Conservation (phyloP, 106 monocot species). For the Acorus calamus region DNA sequence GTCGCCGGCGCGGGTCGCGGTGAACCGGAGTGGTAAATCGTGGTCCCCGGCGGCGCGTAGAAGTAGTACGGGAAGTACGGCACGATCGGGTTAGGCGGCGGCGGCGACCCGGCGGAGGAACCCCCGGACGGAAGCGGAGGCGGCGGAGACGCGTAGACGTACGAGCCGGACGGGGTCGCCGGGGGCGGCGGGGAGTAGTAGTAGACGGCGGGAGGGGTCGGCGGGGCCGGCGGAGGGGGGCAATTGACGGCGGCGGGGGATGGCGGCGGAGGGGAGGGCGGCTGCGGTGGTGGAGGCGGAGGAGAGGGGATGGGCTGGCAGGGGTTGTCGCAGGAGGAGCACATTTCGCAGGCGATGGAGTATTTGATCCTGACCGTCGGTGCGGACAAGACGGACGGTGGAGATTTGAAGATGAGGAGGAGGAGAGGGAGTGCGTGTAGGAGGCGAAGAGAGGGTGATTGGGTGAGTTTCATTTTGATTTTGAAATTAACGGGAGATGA, state of each 20-base stretch:
- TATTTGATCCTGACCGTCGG: no score
- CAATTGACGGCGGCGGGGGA: not conserved
- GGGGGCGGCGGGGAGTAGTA: conserved; percentile 6
- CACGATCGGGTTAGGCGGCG: conserved; percentile 20
- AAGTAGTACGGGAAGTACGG: conserved; percentile 20
- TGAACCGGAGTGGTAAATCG: not conserved
- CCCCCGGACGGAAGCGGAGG: not conserved
- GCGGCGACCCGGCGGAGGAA: conserved; percentile 3
- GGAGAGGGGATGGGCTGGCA: conserved; percentile 17
- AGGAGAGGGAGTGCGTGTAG: no score
- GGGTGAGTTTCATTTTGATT: no score
- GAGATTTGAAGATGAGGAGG: no score
- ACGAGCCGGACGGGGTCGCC: not conserved
- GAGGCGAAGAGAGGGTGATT: no score
- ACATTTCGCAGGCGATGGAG: conserved; percentile 14
- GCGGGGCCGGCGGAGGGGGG: not conserved
- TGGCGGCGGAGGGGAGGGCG: no score
- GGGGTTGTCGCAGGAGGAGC: conserved; percentile 17
- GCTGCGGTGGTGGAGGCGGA: conserved; percentile 12
- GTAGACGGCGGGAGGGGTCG: conserved; percentile 1
- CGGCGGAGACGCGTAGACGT: conserved; percentile 1
- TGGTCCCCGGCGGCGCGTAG: conserved; percentile 8
- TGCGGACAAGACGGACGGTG: no score
- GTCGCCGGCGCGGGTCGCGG: no score
- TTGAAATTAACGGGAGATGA: no score